Base-by-base conservation (phyloP, 352 stramenopile genomes). In the Globisporangium ultimum region DNA sequence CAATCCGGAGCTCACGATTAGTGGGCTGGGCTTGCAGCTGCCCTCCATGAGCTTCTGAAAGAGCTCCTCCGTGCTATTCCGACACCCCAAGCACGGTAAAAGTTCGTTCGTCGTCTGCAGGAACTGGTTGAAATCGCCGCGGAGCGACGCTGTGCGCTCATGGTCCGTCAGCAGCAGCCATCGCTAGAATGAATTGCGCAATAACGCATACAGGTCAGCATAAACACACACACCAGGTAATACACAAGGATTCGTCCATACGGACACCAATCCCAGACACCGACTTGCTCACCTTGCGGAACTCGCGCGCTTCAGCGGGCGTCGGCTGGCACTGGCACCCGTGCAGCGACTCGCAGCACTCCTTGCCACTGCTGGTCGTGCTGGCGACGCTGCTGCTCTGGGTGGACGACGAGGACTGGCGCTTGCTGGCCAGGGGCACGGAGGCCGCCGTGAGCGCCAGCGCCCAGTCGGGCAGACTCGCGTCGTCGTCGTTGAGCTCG, bases 111-210 rank as follows among this genome's bases (percentile, higher is more conserved):
- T 78, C 6, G 80, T 93, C 61, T 88, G 71, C 42, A 95, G 57
- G 41, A 93, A 90, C 68, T 93, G 81, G 45, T 75, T 65, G 15
- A 69, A 63, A 48, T 89, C 78, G 63, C 70, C 86, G 42, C 74
- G 72, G 40, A 95, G 70, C 42, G 84, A 91, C 9, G 68, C 68
- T 32, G 77, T 78, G 47, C 86, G 81, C 61, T 95, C 86, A 14
- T 67, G 68, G 34, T 95, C 86, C 20, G 83, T 92, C 63, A 95
- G 70, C 53, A 95, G 66, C 66, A 76, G 49, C 86, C 86, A 95
- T 28, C 86, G 75, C 83, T 93, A 66, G 50, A 54, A 18, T 5
- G 24, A 28, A 28, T 28, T 28, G 24, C 24, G 2, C 11, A 17
- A 34, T 10, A 41, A 2, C 18, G 21, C 21, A 48, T 58, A 34